These are phyloP conservation scores for Rosa hybrid DNA, from an alignment of 331 rosid species.

Conservation along the genomic window DNA sequence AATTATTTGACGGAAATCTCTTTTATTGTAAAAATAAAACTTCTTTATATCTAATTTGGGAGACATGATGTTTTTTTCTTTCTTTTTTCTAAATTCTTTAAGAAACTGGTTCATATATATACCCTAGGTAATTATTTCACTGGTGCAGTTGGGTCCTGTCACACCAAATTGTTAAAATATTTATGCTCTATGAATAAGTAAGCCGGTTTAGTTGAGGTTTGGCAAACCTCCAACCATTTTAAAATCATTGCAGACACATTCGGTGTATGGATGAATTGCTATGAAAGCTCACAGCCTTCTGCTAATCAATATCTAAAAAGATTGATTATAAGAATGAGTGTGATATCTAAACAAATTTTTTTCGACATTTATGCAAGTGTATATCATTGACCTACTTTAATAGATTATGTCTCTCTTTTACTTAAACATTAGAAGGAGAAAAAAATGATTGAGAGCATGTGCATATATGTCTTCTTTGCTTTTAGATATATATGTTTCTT, in stretches of 20 bases:
- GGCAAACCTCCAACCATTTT: slow-evolving; percentile 50
- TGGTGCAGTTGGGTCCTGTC: background rate
- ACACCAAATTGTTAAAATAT: slow-evolving; percentile 22
- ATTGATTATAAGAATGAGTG: background rate
- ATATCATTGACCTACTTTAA: slow-evolving; percentile 1
- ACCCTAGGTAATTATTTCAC: background rate
- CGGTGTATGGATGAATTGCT: slow-evolving; percentile 11
- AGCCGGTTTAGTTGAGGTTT: slow-evolving; percentile 34
- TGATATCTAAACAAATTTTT: background rate
- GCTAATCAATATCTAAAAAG: background rate
- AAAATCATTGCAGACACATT: slow-evolving; percentile 13
- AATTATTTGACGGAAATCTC: too few relatives aligned
- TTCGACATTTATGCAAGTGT: background rate
- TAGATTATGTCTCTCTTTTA: background rate
- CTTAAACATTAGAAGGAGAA: background rate
- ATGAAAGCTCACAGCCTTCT: background rate
- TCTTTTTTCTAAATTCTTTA: background rate
- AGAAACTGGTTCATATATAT: background rate
- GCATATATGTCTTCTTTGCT: background rate
- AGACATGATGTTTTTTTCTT: too few relatives aligned
- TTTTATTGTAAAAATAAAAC: background rate
- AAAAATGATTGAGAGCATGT: background rate
- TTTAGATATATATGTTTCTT: background rate
- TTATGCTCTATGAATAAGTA: background rate
- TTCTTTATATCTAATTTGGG: background rate